Percentiles rank a stretch among this genome's conserved stretches.
Conservation (phyloP, 1,284 basidiomycete species). For the Cutaneotrichosporon sp. region DNA sequence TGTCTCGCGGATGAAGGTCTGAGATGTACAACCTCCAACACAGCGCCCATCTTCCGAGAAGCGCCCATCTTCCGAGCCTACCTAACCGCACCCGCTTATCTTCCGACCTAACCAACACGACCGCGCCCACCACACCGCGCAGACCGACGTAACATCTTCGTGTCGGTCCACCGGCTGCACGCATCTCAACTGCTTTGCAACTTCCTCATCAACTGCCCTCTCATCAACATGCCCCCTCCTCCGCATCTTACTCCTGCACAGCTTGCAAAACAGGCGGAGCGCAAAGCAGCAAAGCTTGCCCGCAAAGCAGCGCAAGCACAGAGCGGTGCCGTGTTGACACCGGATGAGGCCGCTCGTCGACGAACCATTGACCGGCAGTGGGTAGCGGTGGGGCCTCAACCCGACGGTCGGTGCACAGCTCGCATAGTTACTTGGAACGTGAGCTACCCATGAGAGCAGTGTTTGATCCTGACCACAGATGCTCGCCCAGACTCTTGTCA, state of each 20-base stretch:
- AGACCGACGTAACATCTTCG: no score
- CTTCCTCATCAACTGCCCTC: no score
- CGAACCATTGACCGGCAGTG: constrained; percentile 38
- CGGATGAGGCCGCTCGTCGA: constrained; percentile 24
- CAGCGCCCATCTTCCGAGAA: no score
- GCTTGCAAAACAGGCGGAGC: constrained; percentile 35
- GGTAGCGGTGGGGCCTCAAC: constrained; percentile 51
- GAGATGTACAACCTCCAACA: no score
- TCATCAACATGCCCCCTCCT: constrained; percentile 12
- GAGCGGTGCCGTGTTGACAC: constrained; percentile 1
- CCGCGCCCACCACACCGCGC: no score
- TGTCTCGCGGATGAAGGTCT: no score
- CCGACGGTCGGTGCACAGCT: constrained; percentile 59
- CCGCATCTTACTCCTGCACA: constrained; percentile 38
- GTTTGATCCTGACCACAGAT: constrained; percentile 49
- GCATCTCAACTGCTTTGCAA: no score
- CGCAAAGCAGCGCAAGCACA: constrained; percentile 25
- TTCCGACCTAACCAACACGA: no score
- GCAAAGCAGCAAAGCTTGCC: constrained; percentile 41
- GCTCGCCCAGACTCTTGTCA: constrained; percentile 49
- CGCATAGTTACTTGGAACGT: constrained; percentile 58
- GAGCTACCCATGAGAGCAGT: constrained; percentile 41
- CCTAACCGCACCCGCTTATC: no score
- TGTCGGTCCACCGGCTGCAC: no score
- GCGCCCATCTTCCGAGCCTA: no score